A percentile compares a stretch with the other conserved stretches of the same genome.
phyloP scores from a whole-genome alignment of 1,284 basidiomycete species.

The Porodaedalea pini region DNA sequence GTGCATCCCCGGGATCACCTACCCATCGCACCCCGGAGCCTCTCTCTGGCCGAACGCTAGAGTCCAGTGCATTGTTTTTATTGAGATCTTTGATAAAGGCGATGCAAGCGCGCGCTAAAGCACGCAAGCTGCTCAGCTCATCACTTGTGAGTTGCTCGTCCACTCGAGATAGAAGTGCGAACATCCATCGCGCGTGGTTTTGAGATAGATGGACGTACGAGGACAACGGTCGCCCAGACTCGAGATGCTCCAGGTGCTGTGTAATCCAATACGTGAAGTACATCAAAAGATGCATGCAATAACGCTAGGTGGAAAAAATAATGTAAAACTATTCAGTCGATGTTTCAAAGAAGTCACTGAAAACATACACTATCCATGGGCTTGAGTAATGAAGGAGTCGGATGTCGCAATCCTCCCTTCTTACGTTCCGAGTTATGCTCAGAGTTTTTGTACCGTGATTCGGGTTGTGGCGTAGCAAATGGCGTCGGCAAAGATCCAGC shows the following conservation, averaged over 20 bases:
- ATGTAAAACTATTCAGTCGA: slow-evolving; percentile 21
- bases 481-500: slow-evolving; percentile 41
- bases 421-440: not conserved
- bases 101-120: slow-evolving; percentile 72
- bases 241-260: slow-evolving; percentile 48
- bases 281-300: slow-evolving; percentile 72
- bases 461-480: slow-evolving; percentile 36
- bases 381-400: slow-evolving; percentile 52
- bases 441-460: slow-evolving; percentile 13
- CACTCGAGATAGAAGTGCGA: slow-evolving; percentile 70
- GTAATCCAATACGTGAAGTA: slow-evolving; percentile 82
- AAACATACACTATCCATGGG: slow-evolving; percentile 61
- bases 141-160: slow-evolving; percentile 73
- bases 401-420: slow-evolving; percentile 40
- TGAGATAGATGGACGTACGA: slow-evolving; percentile 47
- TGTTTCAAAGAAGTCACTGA: not conserved
- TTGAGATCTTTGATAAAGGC: slow-evolving; percentile 47
- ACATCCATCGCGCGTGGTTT: slow-evolving; percentile 80
- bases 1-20: slow-evolving; percentile 12
- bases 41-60: slow-evolving; percentile 12
- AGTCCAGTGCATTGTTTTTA: slow-evolving; percentile 21
- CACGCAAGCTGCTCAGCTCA: slow-evolving; percentile 75
- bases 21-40: slow-evolving; percentile 11
- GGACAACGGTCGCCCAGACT: slow-evolving; percentile 24
- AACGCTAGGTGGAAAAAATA: slow-evolving; percentile 41